Evolutionary conservation across 2,329 filamentous ascomycete species (phyloP), one percentile per base, ranked within the genome.

Genomic region (Fusarium sulawesiense): DNA sequence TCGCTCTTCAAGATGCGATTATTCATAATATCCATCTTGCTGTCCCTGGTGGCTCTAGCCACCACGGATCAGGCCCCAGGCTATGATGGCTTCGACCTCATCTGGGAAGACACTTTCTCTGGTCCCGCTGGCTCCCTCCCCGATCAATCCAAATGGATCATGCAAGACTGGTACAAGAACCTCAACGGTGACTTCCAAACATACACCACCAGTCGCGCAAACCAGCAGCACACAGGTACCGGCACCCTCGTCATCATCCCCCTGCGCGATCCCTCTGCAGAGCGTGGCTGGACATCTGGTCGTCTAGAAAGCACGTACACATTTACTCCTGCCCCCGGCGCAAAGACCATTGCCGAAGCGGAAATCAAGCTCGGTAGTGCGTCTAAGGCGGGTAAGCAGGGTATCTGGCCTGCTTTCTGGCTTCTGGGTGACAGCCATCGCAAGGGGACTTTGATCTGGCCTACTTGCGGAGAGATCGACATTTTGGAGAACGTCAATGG

Each of bases 141-240:
- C 44, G 79, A 82, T 71, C 34, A 71, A 5, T 67, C 69, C 48
- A 81, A 71, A 48, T 87, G 85, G 85, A 82, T 83, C 75, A 78
- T 64, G 16, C 29, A 63, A 25, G 34, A 56, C 9, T 49, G 60
- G 60, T 63, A 56, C 23, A 34, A 63, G 27, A 14, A 63, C 18
- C 32, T 56, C 7, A 63, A 63, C 20, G 48, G 58, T 2, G 60
- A 63, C 30, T 20, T 20, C 8, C 60, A 63, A 79, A 21, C 69
- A 73, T 18, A 82, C 79, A 63, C 37, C 76, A 73, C 42, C 60
- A 73, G 60, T 3, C 16, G 27, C 2, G 3, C 5, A 2, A 86
- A 87, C 76, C 74, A 85, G 6, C 85, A 87, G 73, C 78, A 83
- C 42, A 83, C 80, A n/a, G 84, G 84, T 7, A 83, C 82, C 21